Evolutionary conservation across 2,329 filamentous ascomycete genomes (phyloP).

Genomic region (Xylaria sp.): DNA sequence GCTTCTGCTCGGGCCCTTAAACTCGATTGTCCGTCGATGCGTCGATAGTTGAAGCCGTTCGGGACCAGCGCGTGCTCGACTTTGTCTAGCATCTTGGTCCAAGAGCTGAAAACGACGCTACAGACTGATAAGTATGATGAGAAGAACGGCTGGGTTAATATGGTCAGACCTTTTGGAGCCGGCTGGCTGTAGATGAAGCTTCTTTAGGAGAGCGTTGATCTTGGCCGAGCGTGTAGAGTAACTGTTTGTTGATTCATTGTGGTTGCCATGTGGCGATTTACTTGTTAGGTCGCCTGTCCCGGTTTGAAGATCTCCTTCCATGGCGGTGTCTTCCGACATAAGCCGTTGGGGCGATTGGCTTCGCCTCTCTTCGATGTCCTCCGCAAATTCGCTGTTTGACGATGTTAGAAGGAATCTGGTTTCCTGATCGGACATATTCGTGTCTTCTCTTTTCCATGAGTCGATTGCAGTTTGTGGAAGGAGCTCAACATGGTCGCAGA

Average conservation of each 20-base stretch:
- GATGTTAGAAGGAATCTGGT: background rate
- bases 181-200: background rate
- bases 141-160: background rate
- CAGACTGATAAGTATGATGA: background rate
- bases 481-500: constrained; percentile 17
- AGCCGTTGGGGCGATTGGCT: background rate
- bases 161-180: background rate
- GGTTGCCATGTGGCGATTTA: background rate
- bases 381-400: background rate
- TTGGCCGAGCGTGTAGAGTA: background rate
- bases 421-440: background rate
- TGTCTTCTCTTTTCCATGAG: background rate
- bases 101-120: constrained; percentile 48
- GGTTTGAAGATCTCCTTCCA: background rate
- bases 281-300: background rate
- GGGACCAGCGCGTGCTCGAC: constrained; percentile 35
- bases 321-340: background rate
- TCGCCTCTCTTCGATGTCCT: background rate
- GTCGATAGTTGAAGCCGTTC: constrained; percentile 27
- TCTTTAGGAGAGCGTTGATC: background rate
- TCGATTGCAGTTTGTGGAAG: background rate
- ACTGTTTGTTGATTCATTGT: background rate
- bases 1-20: constrained; percentile 32
- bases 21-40: constrained; percentile 46
- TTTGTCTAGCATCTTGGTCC: constrained; percentile 49